Evolutionary conservation across 2,329 filamentous ascomycete species (phyloP).

Genomic region (Aspergillus pseudoglaucus): DNA sequence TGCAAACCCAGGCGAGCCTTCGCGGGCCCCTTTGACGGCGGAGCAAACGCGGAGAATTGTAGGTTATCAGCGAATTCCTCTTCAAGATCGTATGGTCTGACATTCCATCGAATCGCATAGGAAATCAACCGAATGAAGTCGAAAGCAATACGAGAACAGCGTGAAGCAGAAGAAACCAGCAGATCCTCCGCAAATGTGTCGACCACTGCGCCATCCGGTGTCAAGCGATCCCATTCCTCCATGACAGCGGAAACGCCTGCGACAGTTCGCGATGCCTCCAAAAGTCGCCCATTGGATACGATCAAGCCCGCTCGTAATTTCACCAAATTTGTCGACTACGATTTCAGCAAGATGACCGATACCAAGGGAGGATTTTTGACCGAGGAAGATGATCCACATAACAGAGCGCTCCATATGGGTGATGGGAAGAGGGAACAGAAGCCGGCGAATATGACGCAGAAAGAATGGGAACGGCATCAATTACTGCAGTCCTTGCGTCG

Average conservation of each 20-base stretch:
- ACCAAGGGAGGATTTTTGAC: constrained; percentile 93
- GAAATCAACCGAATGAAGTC: constrained; percentile 83
- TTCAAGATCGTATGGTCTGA: background rate
- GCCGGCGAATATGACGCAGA: constrained; percentile 79
- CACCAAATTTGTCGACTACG: constrained; percentile 91
- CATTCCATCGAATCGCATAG: constrained; percentile 38
- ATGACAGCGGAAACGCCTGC: constrained; percentile 52
- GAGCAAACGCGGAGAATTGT: constrained; percentile 56
- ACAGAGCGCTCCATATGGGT: constrained; percentile 62
- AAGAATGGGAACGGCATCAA: constrained; percentile 85
- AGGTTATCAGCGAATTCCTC: constrained; percentile 5
- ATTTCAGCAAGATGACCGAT: constrained; percentile 96
- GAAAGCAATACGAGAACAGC: constrained; percentile 74
- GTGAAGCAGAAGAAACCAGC: constrained; percentile 55
- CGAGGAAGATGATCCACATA: constrained; percentile 85
- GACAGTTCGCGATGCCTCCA: constrained; percentile 58
- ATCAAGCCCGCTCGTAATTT: constrained; percentile 81
- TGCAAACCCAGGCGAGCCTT: constrained; percentile 34
- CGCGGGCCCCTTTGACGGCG: constrained; percentile 49
- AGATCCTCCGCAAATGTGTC: constrained; percentile 25
- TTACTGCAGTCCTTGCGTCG: constrained; percentile 65
- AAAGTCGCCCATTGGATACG: constrained; percentile 36
- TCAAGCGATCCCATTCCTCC: constrained; percentile 65
- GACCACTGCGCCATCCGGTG: constrained; percentile 45
- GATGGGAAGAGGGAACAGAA: constrained; percentile 54